Evolutionary conservation across 345 rosid genomes (phyloP).

Genomic region (Populus euphratica): DNA sequence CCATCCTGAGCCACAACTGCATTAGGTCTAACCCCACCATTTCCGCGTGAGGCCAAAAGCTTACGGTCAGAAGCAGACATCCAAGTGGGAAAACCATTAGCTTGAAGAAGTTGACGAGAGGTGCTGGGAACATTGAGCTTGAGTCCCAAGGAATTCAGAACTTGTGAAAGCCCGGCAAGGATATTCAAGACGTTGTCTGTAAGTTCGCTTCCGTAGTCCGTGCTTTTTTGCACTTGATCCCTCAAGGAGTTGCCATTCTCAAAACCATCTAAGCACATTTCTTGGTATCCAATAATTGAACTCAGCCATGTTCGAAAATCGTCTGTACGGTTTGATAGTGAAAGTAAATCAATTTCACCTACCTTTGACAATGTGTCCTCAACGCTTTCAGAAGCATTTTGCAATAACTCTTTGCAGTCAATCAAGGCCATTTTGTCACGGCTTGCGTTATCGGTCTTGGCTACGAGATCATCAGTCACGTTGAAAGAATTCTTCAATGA

Average conservation of each 20-base stretch:
- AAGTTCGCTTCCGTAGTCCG: slow-evolving; percentile 10
- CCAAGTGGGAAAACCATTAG: slow-evolving; percentile 24
- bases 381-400: slow-evolving; percentile 15
- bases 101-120: slow-evolving; percentile 7
- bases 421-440: slow-evolving; percentile 15
- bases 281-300: slow-evolving; percentile 21
- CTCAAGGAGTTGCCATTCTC: neutral
- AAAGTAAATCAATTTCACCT: neutral
- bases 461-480: slow-evolving; percentile 15
- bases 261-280: slow-evolving; percentile 26
- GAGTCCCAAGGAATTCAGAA: slow-evolving; percentile 13
- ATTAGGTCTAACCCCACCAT: slow-evolving; percentile 7
- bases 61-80: slow-evolving; percentile 17
- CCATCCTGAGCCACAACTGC: slow-evolving; percentile 28
- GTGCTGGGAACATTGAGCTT: neutral
- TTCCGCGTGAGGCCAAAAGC: neutral
- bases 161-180: slow-evolving; percentile 9
- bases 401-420: slow-evolving; percentile 24
- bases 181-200: slow-evolving; percentile 25
- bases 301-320: slow-evolving; percentile 26
- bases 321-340: neutral
- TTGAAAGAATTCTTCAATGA: slow-evolving; percentile 14
- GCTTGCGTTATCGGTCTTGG: neutral
- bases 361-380: slow-evolving; percentile 11
- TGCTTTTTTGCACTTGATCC: neutral